These are phyloP conservation scores for Ocimum tenuiflorum DNA, from an alignment of 257 asterid species.

Conservation along the genomic window DNA sequence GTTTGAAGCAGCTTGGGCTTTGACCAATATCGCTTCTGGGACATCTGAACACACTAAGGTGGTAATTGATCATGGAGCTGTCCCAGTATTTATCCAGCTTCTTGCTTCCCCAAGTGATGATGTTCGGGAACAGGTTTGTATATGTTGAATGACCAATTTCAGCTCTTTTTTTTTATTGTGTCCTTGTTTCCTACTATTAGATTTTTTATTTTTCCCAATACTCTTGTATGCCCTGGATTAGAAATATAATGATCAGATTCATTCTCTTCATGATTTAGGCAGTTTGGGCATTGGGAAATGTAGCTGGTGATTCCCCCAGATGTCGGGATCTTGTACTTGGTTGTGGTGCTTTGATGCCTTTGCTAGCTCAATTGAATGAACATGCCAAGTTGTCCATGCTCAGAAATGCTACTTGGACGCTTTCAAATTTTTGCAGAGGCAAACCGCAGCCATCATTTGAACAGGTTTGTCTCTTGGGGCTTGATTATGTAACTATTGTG, in stretches of 20 bases:
- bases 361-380: conserved; percentile 71
- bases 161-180: neutral
- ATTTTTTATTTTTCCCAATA: no score
- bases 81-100: conserved; percentile 71
- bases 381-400: conserved; percentile 78
- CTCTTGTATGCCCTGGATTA: no score
- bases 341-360: conserved; percentile 64
- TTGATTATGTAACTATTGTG: neutral
- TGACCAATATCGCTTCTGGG: conserved; percentile 89
- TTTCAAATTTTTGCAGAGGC: conserved; percentile 90
- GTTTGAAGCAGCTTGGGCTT: conserved; percentile 99
- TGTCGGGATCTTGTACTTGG: conserved; percentile 86
- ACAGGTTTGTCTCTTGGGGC: conserved; percentile 41
- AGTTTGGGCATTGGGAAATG: conserved; percentile 94
- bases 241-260: neutral
- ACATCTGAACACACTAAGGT: conserved; percentile 88
- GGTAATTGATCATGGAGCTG: conserved; percentile 82
- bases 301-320: conserved; percentile 89
- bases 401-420: conserved; percentile 93
- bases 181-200: neutral
- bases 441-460: conserved; percentile 89
- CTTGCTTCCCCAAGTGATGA: conserved; percentile 82
- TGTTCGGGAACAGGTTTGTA: conserved; percentile 80
- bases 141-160: neutral
- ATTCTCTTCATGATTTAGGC: conserved; percentile 39